Conservation (phyloP, 441 rosid genomes). For the Adansonia gregorii region DNA sequence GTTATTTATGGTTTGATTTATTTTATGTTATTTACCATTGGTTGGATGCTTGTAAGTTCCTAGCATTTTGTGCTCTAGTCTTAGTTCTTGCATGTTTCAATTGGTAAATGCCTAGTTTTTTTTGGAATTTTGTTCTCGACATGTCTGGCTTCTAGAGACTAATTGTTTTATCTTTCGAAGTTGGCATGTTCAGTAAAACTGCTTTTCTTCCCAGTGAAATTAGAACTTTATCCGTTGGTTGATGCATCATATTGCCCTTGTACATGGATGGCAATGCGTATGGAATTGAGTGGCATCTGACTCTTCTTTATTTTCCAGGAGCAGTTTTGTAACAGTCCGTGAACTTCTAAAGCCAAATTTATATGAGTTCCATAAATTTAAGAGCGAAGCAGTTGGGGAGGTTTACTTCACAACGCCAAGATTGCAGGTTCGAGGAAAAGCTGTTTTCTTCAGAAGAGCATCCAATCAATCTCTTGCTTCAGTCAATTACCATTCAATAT, state of each 20-base stretch:
- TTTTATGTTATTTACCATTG: too few species aligned
- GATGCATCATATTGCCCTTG: neutral
- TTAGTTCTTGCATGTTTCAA: neutral
- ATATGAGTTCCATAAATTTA: constrained; percentile 93
- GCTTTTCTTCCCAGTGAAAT: neutral
- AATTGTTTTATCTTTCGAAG: neutral
- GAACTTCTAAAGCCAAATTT: constrained; percentile 97
- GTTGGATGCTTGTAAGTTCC: neutral
- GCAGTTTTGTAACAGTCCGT: constrained; percentile 88
- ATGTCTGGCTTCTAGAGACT: neutral
- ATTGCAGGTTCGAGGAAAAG: constrained; percentile 68
- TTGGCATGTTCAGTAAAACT: neutral
- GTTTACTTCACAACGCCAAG: constrained; percentile 99
- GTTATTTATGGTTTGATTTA: too few species aligned
- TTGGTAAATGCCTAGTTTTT: too few species aligned
- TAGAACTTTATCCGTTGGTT: neutral
- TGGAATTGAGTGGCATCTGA: constrained; percentile 25
- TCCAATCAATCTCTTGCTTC: constrained; percentile 34
- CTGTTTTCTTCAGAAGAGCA: constrained; percentile 29
- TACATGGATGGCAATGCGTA: neutral
- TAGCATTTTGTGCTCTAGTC: neutral
- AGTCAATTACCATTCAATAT: constrained; percentile 93
- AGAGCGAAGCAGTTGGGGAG: constrained; percentile 97
- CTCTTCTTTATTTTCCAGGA: constrained; percentile 55
- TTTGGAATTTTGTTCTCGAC: neutral